Percentiles rank a stretch among this genome's conserved stretches.
Conservation (phyloP, 768 basidiomycete species). For the Daedalea quercina region DNA sequence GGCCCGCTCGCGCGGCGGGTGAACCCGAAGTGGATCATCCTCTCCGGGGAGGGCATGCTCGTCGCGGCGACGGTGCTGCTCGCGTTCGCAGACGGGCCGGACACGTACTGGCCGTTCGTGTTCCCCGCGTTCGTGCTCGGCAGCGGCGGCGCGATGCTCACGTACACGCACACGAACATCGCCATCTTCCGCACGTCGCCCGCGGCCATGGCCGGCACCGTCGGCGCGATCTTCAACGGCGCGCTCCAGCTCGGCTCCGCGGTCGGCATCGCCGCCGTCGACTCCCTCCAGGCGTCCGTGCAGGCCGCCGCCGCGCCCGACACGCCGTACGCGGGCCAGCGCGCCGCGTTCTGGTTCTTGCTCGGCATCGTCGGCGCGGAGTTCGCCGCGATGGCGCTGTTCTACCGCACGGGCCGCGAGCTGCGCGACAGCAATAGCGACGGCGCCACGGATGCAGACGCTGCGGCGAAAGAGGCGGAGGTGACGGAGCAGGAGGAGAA, state of each 20-base stretch:
- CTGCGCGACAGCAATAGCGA: not conserved
- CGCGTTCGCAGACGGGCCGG: slow-evolving; percentile 32
- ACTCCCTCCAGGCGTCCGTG: slow-evolving; percentile 41
- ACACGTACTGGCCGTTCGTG: slow-evolving; percentile 38
- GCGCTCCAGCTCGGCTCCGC: slow-evolving; percentile 49
- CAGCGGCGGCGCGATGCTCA: slow-evolving; percentile 37
- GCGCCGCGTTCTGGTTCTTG: slow-evolving; percentile 32
- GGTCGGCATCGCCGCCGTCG: slow-evolving; percentile 41
- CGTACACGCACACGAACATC: slow-evolving; percentile 43
- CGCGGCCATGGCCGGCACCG: slow-evolving; percentile 41
- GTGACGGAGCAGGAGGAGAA: not conserved
- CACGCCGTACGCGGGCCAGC: slow-evolving; percentile 32
- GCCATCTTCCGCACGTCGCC: slow-evolving; percentile 45
- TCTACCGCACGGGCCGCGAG: slow-evolving; percentile 24
- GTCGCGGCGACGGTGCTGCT: slow-evolving; percentile 35
- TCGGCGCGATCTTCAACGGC: slow-evolving; percentile 50
- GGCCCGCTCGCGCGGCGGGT: slow-evolving; percentile 30
- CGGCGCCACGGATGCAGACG: not conserved
- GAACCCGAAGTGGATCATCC: slow-evolving; percentile 39
- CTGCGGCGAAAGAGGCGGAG: not conserved
- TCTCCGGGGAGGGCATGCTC: slow-evolving; percentile 32
- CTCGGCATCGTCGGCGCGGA: slow-evolving; percentile 27
- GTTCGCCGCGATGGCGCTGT: slow-evolving; percentile 25
- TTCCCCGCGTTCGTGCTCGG: slow-evolving; percentile 48
- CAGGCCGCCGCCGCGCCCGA: slow-evolving; percentile 26